A percentile compares a stretch with the other conserved stretches of the same genome.
Conservation (phyloP, 1,139 yeast species). For the Nakaseomyces bracarensis region DNA sequence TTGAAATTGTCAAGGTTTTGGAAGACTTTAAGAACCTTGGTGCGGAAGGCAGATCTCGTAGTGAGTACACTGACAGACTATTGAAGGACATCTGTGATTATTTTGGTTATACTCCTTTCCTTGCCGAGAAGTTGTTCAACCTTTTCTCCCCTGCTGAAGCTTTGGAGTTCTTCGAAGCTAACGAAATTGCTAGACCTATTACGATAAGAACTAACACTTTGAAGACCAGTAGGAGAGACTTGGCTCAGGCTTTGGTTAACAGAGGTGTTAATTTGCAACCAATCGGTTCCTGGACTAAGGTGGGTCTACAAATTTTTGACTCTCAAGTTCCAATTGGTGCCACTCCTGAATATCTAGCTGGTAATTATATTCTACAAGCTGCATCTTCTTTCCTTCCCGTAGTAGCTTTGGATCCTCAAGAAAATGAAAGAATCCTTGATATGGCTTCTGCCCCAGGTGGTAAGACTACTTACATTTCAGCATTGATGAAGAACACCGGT, state of each 20-base stretch:
- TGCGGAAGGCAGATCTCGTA: conserved; percentile 79
- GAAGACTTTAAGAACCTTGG: conserved; percentile 81
- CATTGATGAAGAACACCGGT: conserved; percentile 96
- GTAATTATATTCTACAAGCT: conserved; percentile 95
- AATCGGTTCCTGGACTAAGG: conserved; percentile 96
- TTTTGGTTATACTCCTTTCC: conserved; percentile 91
- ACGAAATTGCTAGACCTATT: conserved; percentile 92
- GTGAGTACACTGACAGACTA: conserved; percentile 70
- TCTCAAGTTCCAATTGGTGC: conserved; percentile 99
- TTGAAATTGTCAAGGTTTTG: conserved; percentile 90
- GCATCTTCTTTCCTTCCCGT: conserved; percentile 97
- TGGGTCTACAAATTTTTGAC: conserved; percentile 92
- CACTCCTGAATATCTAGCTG: conserved; percentile 96
- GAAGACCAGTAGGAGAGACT: conserved; percentile 88
- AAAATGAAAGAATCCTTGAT: conserved; percentile 87
- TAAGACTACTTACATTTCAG: conserved; percentile 91
- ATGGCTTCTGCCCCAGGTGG: conserved; percentile 99
- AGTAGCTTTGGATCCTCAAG: conserved; percentile 95
- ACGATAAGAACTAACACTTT: conserved; percentile 95
- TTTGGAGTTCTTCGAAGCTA: conserved; percentile 95
- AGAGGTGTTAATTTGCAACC: conserved; percentile 97
- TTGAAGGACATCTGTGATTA: conserved; percentile 82
- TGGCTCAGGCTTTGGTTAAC: conserved; percentile 90
- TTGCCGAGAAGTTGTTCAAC: conserved; percentile 88
- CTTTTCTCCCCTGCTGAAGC: conserved; percentile 94